Conservation (phyloP, 1,284 basidiomycete species). For the Neonothopanus nambi region DNA sequence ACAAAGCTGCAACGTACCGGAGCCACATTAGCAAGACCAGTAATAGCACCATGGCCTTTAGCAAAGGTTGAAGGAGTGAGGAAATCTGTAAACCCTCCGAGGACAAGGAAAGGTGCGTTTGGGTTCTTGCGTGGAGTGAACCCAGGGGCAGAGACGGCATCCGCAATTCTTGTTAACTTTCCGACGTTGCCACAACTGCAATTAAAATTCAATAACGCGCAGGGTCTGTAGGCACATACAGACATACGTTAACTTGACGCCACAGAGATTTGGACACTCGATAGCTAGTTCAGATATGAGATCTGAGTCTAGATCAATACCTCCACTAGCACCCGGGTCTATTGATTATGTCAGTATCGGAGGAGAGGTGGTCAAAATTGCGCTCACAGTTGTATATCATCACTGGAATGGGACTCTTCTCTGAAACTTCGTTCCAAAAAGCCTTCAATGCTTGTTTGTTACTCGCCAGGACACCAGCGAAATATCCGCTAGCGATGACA, state of each 20-base stretch:
- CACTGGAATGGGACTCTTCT: constrained; percentile 81
- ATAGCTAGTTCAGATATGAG: constrained; percentile 77
- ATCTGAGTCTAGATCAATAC: constrained; percentile 87
- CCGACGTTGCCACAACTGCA: constrained; percentile 85
- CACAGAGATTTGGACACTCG: constrained; percentile 72
- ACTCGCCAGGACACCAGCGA: constrained; percentile 67
- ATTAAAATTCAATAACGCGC: constrained; percentile 6
- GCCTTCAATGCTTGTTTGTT: constrained; percentile 72
- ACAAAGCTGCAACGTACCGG: constrained; percentile 45
- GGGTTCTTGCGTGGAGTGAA: constrained; percentile 65
- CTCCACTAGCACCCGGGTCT: constrained; percentile 83
- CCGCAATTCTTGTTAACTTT: constrained; percentile 83
- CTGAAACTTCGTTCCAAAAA: constrained; percentile 77
- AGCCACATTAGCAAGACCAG: constrained; percentile 77
- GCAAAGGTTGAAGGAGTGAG: constrained; percentile 69
- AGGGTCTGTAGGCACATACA: constrained; percentile 1
- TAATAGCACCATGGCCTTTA: constrained; percentile 79
- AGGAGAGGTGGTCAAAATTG: constrained; percentile 17
- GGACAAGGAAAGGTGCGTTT: constrained; percentile 69
- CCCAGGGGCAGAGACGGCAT: constrained; percentile 57
- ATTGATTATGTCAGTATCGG: constrained; percentile 10
- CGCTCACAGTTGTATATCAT: constrained; percentile 87
- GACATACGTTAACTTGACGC: constrained; percentile 84
- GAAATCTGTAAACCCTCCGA: constrained; percentile 81
- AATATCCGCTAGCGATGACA: constrained; percentile 87